phyloP scores from a whole-genome alignment of 345 rosid species.

The Syzygium jambos region DNA sequence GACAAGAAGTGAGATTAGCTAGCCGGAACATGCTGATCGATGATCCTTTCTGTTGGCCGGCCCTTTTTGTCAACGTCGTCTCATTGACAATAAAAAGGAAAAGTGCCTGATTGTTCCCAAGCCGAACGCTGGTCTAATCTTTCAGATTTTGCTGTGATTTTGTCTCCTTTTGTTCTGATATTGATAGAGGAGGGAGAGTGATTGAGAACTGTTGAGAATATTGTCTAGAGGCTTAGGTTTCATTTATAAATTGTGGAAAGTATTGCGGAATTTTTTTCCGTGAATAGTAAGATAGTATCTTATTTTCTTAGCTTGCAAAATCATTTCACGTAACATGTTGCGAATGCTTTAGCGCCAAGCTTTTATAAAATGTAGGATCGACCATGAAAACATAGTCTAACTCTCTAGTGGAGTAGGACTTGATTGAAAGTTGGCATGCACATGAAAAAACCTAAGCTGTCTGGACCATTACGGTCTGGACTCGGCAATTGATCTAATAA shows the following conservation, averaged over 20 bases:
- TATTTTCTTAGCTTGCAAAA: not conserved
- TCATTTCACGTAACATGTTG: not conserved
- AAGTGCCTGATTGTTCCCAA: not conserved
- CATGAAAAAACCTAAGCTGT: not conserved
- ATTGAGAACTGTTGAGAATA: not conserved
- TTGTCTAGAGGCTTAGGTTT: not conserved
- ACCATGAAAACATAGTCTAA: not conserved
- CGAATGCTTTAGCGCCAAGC: not conserved
- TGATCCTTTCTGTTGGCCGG: too few species aligned
- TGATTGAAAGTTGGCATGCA: not conserved
- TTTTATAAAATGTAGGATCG: not conserved
- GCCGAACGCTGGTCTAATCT: accelerated
- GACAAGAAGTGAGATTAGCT: not conserved
- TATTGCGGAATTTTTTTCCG: not conserved
- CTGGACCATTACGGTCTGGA: not conserved
- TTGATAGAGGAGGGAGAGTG: not conserved
- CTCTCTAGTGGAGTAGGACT: not conserved
- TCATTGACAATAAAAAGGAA: not conserved
- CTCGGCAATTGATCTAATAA: not conserved
- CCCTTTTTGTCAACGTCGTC: not conserved
- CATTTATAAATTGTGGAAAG: not conserved
- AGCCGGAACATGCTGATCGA: too few species aligned
- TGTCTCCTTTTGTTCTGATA: not conserved
- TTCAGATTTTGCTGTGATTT: not conserved
- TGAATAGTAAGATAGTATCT: not conserved